Conservation (phyloP, 306 rosid genomes). For the Trichosanthes cucumerina region DNA sequence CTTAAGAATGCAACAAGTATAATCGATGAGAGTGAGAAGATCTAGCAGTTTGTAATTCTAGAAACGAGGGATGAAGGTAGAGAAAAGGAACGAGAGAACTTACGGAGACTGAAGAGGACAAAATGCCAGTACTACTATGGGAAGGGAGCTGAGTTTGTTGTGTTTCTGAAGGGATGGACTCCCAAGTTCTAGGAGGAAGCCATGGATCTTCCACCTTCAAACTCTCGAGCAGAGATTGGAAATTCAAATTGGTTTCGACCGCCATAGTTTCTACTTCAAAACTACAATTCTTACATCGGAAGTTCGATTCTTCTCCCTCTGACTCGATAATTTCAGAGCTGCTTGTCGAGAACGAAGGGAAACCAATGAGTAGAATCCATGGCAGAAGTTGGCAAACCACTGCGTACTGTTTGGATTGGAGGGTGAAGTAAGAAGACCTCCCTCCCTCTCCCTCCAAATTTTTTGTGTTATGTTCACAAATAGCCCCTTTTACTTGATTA, state of each 20-base stretch:
- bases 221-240: constrained; percentile 37
- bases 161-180: constrained; percentile 53
- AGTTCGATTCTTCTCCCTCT: neutral
- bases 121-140: neutral
- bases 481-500: neutral
- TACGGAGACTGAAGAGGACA: constrained; percentile 59
- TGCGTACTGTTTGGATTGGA: neutral
- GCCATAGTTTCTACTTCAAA: constrained; percentile 18
- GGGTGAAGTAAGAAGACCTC: neutral
- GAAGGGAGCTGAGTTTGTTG: constrained; percentile 27
- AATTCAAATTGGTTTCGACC: constrained; percentile 34
- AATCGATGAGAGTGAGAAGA: neutral
- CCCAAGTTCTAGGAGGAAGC: constrained; percentile 79
- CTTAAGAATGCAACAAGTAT: neutral
- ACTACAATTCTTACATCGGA: neutral
- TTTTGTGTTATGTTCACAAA: neutral
- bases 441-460: neutral
- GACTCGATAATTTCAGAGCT: neutral
- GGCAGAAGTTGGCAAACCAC: neutral
- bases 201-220: constrained; percentile 62
- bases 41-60: neutral
- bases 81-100: constrained; percentile 14
- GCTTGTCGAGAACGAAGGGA: neutral
- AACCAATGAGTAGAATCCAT: neutral
- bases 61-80: neutral